Conservation (phyloP, 192 early-diverging fungal species). For the Mycoemilia scoparia region DNA sequence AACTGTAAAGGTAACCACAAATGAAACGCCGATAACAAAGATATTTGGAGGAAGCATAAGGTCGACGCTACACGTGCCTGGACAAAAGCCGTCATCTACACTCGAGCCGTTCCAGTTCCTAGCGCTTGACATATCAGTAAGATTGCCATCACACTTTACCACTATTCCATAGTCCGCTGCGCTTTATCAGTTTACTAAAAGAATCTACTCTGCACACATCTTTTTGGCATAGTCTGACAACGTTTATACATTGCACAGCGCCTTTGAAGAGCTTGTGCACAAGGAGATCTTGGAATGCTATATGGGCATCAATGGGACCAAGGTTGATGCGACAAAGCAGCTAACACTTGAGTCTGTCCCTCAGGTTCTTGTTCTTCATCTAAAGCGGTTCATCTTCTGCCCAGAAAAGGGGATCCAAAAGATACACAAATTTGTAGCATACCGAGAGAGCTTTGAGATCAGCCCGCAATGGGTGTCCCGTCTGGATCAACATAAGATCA, state of each 20-base stretch:
- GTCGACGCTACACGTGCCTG: conserved; percentile 52
- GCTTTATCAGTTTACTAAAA: background rate
- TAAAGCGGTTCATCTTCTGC: conserved; percentile 86
- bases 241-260: conserved; percentile 70
- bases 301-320: conserved; percentile 10
- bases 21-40: conserved; percentile 59
- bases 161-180: background rate
- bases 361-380: conserved; percentile 76
- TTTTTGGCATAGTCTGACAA: no score
- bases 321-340: conserved; percentile 63
- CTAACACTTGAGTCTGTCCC: conserved; percentile 64
- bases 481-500: conserved; percentile 7
- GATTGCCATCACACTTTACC: conserved; percentile 8
- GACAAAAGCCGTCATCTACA: conserved; percentile 52
- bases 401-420: conserved; percentile 61
- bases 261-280: conserved; percentile 53
- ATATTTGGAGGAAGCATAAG: conserved; percentile 76
- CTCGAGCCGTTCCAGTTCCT: conserved; percentile 77
- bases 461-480: conserved; percentile 33
- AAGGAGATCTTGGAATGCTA: conserved; percentile 76
- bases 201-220: no score
- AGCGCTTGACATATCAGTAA: conserved; percentile 78
- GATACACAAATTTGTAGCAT: conserved; percentile 66
- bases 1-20: no score
- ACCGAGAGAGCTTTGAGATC: conserved; percentile 39